Percentiles rank a stretch among this genome's conserved stretches.
Evolutionary conservation across 2,329 filamentous ascomycete genomes (phyloP).

Genomic region (Hypoxylon rubiginosum): DNA sequence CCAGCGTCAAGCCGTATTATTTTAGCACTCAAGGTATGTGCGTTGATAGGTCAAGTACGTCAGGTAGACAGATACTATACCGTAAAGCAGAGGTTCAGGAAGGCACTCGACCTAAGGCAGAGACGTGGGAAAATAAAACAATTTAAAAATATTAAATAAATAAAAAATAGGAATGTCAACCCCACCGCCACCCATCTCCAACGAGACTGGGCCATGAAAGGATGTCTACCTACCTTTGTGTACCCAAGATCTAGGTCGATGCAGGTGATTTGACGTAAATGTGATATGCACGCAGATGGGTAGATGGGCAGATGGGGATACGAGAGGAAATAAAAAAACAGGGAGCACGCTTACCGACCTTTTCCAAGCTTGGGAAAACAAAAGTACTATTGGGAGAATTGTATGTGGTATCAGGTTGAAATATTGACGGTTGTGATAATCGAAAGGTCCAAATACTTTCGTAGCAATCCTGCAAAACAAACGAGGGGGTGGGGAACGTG

Average conservation of each 20-base stretch:
- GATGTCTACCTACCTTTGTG: conserved; percentile 27
- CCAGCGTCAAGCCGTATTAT: conserved; percentile 9
- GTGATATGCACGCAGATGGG: conserved; percentile 26
- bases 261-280: conserved; percentile 37
- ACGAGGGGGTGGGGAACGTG: conserved; percentile 39
- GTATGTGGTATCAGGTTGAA: conserved; percentile 39
- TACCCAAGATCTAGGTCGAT: conserved; percentile 31
- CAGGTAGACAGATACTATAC: background rate
- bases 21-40: background rate
- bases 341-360: conserved; percentile 25
- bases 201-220: background rate
- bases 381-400: conserved; percentile 31
- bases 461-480: conserved; percentile 28
- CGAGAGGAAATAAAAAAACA: conserved; percentile 6
- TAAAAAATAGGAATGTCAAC: conserved; percentile 19
- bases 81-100: background rate
- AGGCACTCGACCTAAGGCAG: conserved; percentile 6
- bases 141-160: background rate
- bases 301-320: conserved; percentile 14
- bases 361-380: conserved; percentile 11
- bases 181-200: conserved; percentile 8
- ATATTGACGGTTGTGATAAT: conserved; percentile 28
- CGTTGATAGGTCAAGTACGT: background rate
- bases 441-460: conserved; percentile 24
- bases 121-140: background rate